Evolutionary conservation across 331 rosid genomes (phyloP), one percentile per base, ranked within the genome.

Genomic region (Saraca asoca): DNA sequence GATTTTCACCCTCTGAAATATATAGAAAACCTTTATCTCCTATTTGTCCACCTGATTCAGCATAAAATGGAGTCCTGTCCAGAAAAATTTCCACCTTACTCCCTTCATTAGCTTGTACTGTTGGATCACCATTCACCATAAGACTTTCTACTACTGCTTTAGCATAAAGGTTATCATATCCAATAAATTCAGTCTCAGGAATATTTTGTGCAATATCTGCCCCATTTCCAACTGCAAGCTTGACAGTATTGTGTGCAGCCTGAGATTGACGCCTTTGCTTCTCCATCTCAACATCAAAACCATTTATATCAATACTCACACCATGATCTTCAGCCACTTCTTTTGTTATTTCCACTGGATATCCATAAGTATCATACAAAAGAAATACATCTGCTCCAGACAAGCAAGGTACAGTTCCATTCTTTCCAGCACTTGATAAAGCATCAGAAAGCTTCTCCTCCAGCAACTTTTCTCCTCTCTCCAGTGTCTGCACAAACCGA

Each of bases 1-100:
- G 84, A 83, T 83, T 73, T 79, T 79, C 89, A 72, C 78, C 80
- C 49, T 85, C 81, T 9, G 83, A 48, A 54, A 85, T 58, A 78
- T 85, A 93, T 38, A 93, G 75, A 75, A 80, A 85, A 60, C 98
- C 98, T 54, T 82, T 78, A 75, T 93, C 98, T 66, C 86, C 96
- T 63, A 92, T 92, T 72, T 92, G 98, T 52, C 96, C 98, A 37
- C 96, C 98, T 61, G 98, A 92, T 85, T 92, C 98, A 58, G 95
- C 95, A 82, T 89, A 89, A 83, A 92, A 92, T 45, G 98, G 98
- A 60, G 96, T 92, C 77, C 77, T 78, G 79, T 87, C 81, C 81
- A 93, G 74, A 75, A 89, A 62, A 76, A 93, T 71, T 85, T 89
- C 96, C 62, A 89, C 98, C 58, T 84, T 75, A 69, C 79, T 85